phyloP scores from a whole-genome alignment of 2,329 filamentous ascomycete species.

The Davidsoniella eucalypti region DNA sequence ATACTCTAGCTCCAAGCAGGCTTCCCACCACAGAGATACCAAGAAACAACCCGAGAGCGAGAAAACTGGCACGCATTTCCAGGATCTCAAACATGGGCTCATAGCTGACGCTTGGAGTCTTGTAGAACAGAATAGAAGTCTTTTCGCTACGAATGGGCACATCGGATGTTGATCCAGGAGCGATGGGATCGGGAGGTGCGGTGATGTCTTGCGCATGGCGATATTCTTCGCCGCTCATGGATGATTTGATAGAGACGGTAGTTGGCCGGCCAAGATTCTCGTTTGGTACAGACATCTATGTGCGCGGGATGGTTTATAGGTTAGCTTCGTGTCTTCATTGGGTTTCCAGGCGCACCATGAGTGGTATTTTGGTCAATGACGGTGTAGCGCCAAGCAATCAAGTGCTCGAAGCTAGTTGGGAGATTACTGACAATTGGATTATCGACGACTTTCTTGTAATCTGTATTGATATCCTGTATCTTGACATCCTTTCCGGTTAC shows the following conservation, averaged over 20 bases:
- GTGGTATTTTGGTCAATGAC: too few species aligned
- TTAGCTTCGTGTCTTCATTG: not conserved
- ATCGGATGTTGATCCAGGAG: constrained; percentile 70
- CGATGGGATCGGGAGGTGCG: constrained; percentile 74
- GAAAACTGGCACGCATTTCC: constrained; percentile 54
- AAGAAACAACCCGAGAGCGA: constrained; percentile 55
- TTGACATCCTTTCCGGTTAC: constrained; percentile 73
- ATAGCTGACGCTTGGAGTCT: constrained; percentile 76
- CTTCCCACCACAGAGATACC: constrained; percentile 63
- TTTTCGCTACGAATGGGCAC: constrained; percentile 93
- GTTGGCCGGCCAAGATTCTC: constrained; percentile 67
- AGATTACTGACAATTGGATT: constrained; percentile 43
- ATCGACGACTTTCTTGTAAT: constrained; percentile 51
- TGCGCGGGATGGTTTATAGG: too few species aligned
- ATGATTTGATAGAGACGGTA: constrained; percentile 51
- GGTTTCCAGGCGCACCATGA: not conserved
- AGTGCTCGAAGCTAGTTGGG: too few species aligned
- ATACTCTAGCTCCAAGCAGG: constrained; percentile 60
- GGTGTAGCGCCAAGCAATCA: not conserved
- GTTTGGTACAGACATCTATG: constrained; percentile 68
- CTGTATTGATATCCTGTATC: constrained; percentile 64
- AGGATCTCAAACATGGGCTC: constrained; percentile 70
- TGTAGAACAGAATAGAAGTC: constrained; percentile 91
- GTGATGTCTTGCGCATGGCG: constrained; percentile 75
- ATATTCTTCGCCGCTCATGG: constrained; percentile 64